A percentile compares a stretch with the other conserved stretches of the same genome.
These are phyloP conservation scores for Populus deltoides DNA, from an alignment of 345 rosid genomes.

Conservation along the genomic window DNA sequence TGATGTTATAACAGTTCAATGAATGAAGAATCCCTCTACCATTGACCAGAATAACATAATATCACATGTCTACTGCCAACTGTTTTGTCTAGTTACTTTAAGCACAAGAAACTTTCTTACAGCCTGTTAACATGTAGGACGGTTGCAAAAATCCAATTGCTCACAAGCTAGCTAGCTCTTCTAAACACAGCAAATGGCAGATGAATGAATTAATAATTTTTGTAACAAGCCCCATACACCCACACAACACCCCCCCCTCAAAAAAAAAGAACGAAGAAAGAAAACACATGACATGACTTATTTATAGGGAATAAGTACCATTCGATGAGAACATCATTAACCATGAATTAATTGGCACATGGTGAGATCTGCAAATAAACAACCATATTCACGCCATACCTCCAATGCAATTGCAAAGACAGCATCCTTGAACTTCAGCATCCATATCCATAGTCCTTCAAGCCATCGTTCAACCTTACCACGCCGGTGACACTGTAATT, in stretches of 20 bases:
- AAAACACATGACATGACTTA: too few relatives aligned
- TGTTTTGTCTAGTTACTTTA: not conserved
- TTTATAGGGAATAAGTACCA: too few relatives aligned
- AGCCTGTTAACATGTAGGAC: not conserved
- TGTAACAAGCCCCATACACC: too few relatives aligned
- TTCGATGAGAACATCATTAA: too few relatives aligned
- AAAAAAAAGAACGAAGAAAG: too few relatives aligned
- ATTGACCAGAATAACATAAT: too few relatives aligned
- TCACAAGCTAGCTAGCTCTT: not conserved
- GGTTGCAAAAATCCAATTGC: not conserved
- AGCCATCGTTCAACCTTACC: constrained; percentile 76
- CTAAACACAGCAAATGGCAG: not conserved
- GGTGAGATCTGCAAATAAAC: not conserved
- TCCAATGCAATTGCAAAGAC: constrained; percentile 60
- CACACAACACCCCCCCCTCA: too few relatives aligned
- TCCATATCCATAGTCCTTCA: constrained; percentile 82
- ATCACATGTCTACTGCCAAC: not conserved
- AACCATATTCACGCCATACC: constrained; percentile 36
- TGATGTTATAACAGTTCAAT: too few relatives aligned
- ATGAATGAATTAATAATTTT: not conserved
- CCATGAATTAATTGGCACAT: not conserved
- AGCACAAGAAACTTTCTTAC: not conserved
- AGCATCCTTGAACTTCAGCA: constrained; percentile 73
- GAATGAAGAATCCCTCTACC: too few relatives aligned
- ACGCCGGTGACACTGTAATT: constrained; percentile 48